phyloP scores from a whole-genome alignment of 2,329 filamentous ascomycete species.

The Metarhizium rileyi region DNA sequence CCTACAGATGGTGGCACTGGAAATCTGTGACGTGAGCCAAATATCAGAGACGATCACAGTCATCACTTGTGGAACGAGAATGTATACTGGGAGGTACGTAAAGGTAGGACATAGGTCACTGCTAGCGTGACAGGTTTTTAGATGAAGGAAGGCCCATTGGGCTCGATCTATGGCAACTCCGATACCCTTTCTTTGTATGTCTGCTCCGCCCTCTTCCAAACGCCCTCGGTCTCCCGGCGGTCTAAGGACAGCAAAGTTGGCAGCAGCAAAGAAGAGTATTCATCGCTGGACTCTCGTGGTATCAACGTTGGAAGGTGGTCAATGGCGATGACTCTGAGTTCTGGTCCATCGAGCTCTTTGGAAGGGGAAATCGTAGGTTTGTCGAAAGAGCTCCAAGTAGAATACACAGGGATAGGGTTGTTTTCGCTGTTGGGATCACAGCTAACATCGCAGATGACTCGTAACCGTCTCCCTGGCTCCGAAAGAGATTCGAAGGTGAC shows the following conservation, averaged over 20 bases:
- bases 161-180: neutral
- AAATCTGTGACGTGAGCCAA: too few species aligned
- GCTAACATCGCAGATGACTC: slow-evolving; percentile 71
- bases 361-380: slow-evolving; percentile 75
- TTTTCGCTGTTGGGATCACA: slow-evolving; percentile 66
- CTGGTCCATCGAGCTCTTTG: slow-evolving; percentile 44
- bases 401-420: slow-evolving; percentile 70
- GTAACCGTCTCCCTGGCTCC: slow-evolving; percentile 57
- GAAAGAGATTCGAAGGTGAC: slow-evolving; percentile 60
- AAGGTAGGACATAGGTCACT: too few species aligned
- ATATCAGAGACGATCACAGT: too few species aligned
- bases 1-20: too few species aligned
- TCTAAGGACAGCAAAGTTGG: slow-evolving; percentile 4
- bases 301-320: slow-evolving; percentile 78
- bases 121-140: too few species aligned
- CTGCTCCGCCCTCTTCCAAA: slow-evolving; percentile 6
- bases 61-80: too few species aligned
- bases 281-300: slow-evolving; percentile 73
- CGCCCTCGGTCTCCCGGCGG: slow-evolving; percentile 5
- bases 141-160: too few species aligned
- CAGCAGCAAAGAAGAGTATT: slow-evolving; percentile 1
- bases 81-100: too few species aligned
- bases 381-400: slow-evolving; percentile 75
- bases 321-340: slow-evolving; percentile 73
- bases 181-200: slow-evolving; percentile 6